A percentile compares a stretch with the other conserved stretches of the same genome.
Evolutionary conservation across 225 moss, liverwort and hornwort species (phyloP).

Genomic region (Sphagnum contortum): DNA sequence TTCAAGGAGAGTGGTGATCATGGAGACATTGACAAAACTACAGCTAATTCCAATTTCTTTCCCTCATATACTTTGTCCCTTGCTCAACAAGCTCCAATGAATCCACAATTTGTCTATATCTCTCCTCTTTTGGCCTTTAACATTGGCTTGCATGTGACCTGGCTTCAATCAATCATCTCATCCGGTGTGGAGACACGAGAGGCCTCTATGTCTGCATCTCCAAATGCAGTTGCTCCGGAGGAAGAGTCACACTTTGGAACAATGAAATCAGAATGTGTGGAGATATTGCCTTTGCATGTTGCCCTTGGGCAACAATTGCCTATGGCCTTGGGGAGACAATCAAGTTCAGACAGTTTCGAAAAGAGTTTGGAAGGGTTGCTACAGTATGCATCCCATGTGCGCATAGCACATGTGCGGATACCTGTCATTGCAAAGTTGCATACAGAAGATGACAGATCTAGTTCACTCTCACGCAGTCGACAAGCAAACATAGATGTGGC

Average conservation of each 20-base stretch:
- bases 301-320: constrained; percentile 12
- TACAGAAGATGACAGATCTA: constrained; percentile 30
- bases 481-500: constrained; percentile 67
- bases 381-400: constrained; percentile 42
- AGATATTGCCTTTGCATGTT: constrained; percentile 27
- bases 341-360: constrained; percentile 2
- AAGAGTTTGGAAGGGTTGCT: constrained; percentile 16
- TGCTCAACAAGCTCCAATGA: constrained; percentile 5
- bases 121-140: constrained; percentile 51
- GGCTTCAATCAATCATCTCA: constrained; percentile 26
- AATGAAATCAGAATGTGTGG: constrained; percentile 5
- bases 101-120: constrained; percentile 31
- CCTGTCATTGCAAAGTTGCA: constrained; percentile 29
- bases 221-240: not conserved
- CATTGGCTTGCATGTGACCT: constrained; percentile 43
- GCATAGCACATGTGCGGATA: constrained; percentile 45
- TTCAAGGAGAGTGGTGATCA: not conserved
- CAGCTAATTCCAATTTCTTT: constrained; percentile 12
- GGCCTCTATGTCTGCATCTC: constrained; percentile 6
- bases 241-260: no score
- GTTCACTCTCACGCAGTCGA: constrained; percentile 26
- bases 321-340: not conserved
- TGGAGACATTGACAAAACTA: constrained; percentile 3
- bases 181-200: constrained; percentile 10
- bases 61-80: constrained; percentile 19